Conservation (phyloP, 345 rosid species). For the Acer negundo region DNA sequence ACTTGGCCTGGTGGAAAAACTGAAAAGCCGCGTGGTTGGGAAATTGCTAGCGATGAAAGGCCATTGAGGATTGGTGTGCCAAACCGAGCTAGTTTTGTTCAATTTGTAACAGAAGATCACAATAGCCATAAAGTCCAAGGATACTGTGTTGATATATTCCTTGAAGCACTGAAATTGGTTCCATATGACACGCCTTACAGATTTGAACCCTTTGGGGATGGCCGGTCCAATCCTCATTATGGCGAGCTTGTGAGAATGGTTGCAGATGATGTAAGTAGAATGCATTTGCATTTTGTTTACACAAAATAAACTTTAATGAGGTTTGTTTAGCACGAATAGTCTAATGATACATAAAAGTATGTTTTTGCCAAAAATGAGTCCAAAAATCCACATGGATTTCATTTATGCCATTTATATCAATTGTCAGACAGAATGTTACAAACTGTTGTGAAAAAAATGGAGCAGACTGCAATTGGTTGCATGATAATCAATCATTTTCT, state of each 20-base stretch:
- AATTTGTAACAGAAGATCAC: slow-evolving; percentile 59
- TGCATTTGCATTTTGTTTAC: not conserved
- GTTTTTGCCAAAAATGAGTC: not conserved
- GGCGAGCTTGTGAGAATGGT: slow-evolving; percentile 53
- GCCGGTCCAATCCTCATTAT: slow-evolving; percentile 65
- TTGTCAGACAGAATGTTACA: not conserved
- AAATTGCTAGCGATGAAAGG: slow-evolving; percentile 55
- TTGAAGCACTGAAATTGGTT: slow-evolving; percentile 60
- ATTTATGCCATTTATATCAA: not conserved
- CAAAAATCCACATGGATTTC: not conserved
- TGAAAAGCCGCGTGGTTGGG: slow-evolving; percentile 85
- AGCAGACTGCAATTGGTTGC: not conserved
- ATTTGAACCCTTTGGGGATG: slow-evolving; percentile 68
- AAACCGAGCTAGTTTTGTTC: slow-evolving; percentile 70
- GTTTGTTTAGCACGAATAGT: slow-evolving; percentile 4
- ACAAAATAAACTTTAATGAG: not conserved
- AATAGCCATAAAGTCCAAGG: slow-evolving; percentile 56
- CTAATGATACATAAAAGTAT: not conserved
- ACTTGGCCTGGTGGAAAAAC: slow-evolving; percentile 84
- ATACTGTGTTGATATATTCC: slow-evolving; percentile 78
- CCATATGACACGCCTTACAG: slow-evolving; percentile 75
- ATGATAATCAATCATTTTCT: not conserved
- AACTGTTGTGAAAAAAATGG: too few relatives aligned
- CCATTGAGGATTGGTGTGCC: slow-evolving; percentile 84
- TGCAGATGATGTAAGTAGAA: slow-evolving; percentile 59